These are phyloP conservation scores for Apiospora pterosperma DNA, from an alignment of 2,329 filamentous ascomycete species.

Conservation along the genomic window DNA sequence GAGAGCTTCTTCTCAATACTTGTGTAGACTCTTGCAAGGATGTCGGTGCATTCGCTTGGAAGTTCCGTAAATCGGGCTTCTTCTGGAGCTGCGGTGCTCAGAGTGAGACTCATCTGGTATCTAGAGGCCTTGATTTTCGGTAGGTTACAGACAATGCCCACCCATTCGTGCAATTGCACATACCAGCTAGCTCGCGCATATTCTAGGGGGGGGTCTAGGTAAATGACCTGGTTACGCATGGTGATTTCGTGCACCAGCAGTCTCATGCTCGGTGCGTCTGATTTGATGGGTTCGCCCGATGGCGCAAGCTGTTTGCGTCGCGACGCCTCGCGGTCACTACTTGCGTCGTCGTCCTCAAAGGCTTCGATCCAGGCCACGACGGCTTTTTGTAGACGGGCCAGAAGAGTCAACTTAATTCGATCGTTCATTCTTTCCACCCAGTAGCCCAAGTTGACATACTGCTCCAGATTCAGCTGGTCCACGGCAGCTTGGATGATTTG, in stretches of 20 bases:
- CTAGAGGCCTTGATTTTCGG: slow-evolving; percentile 92
- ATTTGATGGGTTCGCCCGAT: slow-evolving; percentile 39
- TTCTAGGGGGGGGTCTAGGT: slow-evolving; percentile 89
- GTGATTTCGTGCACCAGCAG: slow-evolving; percentile 85
- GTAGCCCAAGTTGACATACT: slow-evolving; percentile 86
- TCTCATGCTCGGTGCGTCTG: slow-evolving; percentile 62
- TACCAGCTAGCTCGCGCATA: slow-evolving; percentile 93
- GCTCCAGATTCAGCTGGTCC: slow-evolving; percentile 93
- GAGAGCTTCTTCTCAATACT: slow-evolving; percentile 80
- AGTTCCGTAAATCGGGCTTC: slow-evolving; percentile 79
- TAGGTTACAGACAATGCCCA: slow-evolving; percentile 87
- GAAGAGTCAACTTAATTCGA: slow-evolving; percentile 76
- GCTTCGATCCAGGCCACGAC: slow-evolving; percentile 83
- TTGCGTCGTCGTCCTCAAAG: slow-evolving; percentile 62
- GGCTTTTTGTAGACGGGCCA: slow-evolving; percentile 78
- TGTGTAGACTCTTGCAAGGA: slow-evolving; percentile 75
- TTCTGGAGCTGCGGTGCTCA: slow-evolving; percentile 59
- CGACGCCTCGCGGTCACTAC: slow-evolving; percentile 43
- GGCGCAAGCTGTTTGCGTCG: slow-evolving; percentile 47
- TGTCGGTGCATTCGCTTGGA: slow-evolving; percentile 76
- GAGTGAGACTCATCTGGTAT: slow-evolving; percentile 77
- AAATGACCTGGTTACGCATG: slow-evolving; percentile 97
- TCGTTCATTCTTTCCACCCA: slow-evolving; percentile 89
- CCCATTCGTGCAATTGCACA: slow-evolving; percentile 86
- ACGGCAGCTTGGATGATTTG: slow-evolving; percentile 88